Base-by-base conservation (phyloP, 352 stramenopile genomes). In the Achlya hypogyna region DNA sequence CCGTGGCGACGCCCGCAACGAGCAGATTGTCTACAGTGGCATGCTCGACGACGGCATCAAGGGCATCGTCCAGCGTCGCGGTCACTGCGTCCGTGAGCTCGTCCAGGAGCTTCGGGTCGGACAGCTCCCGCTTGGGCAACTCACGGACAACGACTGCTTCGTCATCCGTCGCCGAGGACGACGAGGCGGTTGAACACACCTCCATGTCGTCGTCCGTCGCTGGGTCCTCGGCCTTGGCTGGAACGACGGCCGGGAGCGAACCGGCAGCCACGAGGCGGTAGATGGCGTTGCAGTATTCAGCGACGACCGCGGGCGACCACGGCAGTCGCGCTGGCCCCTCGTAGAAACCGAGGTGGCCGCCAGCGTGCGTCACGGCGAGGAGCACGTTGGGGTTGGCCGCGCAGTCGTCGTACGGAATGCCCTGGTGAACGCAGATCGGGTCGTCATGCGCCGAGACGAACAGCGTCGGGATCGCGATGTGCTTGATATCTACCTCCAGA, bases 301-400 rank as follows among this genome's bases (percentile, higher is more conserved):
- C 63, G 9, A 70, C 43, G 23, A 65, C 63, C 4, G 42, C 12
- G 10, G 32, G 16, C n/a, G 56, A 65, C 63, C 63, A 70, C 25
- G 54, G 25, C n/a, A 9, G 2, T 10, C 23, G 42, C 18, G 68
- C 47, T 2, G 64, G 16, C 52, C 77, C 53, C 66, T 87, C 74
- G 59, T 86, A 91, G 56, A 90, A 93, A 0, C 71, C 80, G 53
- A 93, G 72, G 69, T 90, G 84, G 20, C 82, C 82, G 40, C 84
- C 82, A 5, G 60, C 72, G 29, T 84, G 78, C 29, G 84, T 93
- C 32, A 79, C 75, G 29, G 73, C 84, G 32, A 93, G 65, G 35
- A 93, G 84, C 43, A 89, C 70, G 23, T 86, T 79, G 4, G 74
- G 65, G 59, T 87, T 93, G 16, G 71, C 69, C 43, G 72, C 28